Evolutionary conservation across 2,329 filamentous ascomycete species (phyloP), one percentile per base, ranked within the genome.

Genomic region (Talaromyces verruculosus): DNA sequence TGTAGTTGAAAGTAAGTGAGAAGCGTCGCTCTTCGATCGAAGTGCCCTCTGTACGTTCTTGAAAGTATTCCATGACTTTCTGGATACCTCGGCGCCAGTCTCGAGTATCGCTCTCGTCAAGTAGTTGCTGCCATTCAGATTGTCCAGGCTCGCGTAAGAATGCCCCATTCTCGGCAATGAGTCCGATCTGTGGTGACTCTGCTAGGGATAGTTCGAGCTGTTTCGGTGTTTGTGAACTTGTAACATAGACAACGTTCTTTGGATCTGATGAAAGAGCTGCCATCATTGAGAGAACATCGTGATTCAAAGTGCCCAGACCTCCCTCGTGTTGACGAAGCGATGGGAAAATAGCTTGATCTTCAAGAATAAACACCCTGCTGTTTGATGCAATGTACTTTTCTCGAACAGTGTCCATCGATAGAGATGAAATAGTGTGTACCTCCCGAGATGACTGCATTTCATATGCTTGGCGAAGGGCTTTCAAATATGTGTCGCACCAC

Each of bases 131-230:
- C 94, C 94, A 98, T 30, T 85, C 82, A 25, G 84, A 82, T 13
- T 82, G 83, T 28, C 87, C 85, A 60, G 85, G 86, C 67, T 90
- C 85, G 71, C 89, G 91, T 63, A 96, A 81, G 80, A 95, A 97
- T 75, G 91, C 96, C 2, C 94, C 94, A 69, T 96, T 97, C 78
- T 97, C 94, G 0, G 93, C 93, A 69, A 97, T 95, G 10, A 97
- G 83, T 3, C 94, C 94, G 3, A 97, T 81, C 67, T 89, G 89
- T n/a, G 70, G 22, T 88, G 90, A 8, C 93, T 87, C 19, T 88
- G 86, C 66, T 87, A 88, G 82, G 93, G 94, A 5, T 91, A 83
- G 17, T 87, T 96, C 91, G 6, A 97, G 87, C 72, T 97, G 92
- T 69, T 95, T 90, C 0, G 92, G 90, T 66, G 88, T 90, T 33